phyloP scores from a whole-genome alignment of 768 basidiomycete species.

The Dentipellis sp. region DNA sequence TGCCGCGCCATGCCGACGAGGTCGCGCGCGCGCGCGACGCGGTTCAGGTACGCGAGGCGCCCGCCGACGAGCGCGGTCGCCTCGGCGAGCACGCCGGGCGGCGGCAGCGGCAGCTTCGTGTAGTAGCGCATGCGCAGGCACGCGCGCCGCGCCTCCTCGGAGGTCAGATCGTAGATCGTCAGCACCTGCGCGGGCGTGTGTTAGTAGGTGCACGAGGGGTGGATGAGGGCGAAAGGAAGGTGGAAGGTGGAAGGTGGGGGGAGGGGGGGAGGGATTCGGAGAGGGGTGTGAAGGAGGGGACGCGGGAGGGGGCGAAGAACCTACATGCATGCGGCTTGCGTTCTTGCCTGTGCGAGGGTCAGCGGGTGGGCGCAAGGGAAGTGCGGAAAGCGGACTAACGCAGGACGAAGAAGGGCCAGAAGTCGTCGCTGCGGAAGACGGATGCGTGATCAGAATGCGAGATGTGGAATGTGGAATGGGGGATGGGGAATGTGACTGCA shows the following conservation, averaged over 20 bases:
- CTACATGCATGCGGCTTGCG: conserved; percentile 67
- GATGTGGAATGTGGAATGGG: no score
- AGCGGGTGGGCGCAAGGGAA: neutral
- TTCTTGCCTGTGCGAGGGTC: conserved; percentile 39
- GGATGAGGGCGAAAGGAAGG: no score
- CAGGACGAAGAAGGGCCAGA: conserved; percentile 69
- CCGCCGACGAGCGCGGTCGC: conserved; percentile 66
- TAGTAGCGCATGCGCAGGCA: conserved; percentile 41
- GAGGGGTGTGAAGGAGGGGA: neutral
- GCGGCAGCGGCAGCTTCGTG: conserved; percentile 23
- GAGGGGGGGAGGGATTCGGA: no score
- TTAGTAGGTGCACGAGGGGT: neutral
- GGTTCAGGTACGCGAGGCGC: conserved; percentile 67
- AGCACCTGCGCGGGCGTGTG: conserved; percentile 37
- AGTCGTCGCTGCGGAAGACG: conserved; percentile 54
- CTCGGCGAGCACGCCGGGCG: conserved; percentile 32
- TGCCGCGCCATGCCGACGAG: conserved; percentile 56
- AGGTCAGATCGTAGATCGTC: conserved; percentile 61
- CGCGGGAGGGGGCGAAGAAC: conserved; percentile 7
- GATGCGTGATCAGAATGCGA: conserved; percentile 10
- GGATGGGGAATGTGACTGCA: conserved; percentile 4
- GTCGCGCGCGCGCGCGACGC: conserved; percentile 51
- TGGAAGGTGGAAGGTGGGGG: no score
- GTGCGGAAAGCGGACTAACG: conserved; percentile 27
- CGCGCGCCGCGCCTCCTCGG: conserved; percentile 49